Base-by-base conservation (phyloP, 805 yeast genomes). In the Tetrapisispora pingtungensis region DNA sequence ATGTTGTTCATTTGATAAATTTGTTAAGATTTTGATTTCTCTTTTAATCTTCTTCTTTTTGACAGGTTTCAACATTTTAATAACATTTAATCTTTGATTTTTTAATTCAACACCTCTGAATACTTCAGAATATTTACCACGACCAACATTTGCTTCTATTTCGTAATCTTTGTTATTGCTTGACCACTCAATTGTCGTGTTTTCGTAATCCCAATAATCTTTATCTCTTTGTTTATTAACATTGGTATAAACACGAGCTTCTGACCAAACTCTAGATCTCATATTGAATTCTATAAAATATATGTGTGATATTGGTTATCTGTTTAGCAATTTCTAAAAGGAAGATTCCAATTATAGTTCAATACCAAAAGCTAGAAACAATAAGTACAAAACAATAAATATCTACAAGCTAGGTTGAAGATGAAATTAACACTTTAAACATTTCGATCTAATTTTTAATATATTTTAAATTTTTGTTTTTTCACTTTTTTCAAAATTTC, bases 121-220 rank as follows among this genome's bases (percentile, higher is more conserved):
- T 27, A 89, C 97, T 64, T 89, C 97, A n/a, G 94, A 82, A 66
- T 88, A 89, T 68, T 86, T 89, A 22, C 97, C 97, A 46, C 96
- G 75, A 13, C 97, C 97, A 17, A 89, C 81, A 65, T 88, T 86
- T 49, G 74, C 73, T 43, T 84, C 75, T 48, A 89, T 83, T 62
- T 89, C 97, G 59, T 82, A 83, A 56, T 77, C 67, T 42, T 66
- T 65, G 42, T 62, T 73, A 44, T 74, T 73, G 7, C 70, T 58
- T 2, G 84, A 81, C 85, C 85, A 81, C 36, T 72, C 72, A 28
- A 81, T 73, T 12, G 71, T 67, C 31, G 73, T 68, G 49, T 79
- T 80, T 52, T 84, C 95, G 59, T 86, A 86, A 63, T 87, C 95
- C 89, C 94, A 87, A 64, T 87, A 87, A 36, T 78, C 77, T 42